Conservation (phyloP, 129 eudicot genomes). For the Chrysanthemum lavandulifolium region DNA sequence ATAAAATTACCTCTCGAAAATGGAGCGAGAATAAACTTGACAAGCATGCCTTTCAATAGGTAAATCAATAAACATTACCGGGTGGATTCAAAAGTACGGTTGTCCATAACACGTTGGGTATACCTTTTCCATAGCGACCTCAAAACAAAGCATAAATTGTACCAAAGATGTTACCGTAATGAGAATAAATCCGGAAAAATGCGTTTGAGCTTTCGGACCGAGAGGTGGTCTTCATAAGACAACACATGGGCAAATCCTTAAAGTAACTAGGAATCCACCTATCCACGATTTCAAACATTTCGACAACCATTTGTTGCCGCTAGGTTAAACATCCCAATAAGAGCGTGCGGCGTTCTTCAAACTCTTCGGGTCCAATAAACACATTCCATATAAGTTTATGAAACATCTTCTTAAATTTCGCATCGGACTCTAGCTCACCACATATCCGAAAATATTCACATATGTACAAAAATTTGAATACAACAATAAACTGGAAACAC, state of each 20-base stretch:
- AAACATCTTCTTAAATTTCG: background rate
- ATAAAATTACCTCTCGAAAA: no score
- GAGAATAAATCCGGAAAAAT: background rate
- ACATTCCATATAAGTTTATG: constrained; percentile 9
- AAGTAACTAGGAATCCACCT: constrained; percentile 9
- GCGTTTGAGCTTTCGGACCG: background rate
- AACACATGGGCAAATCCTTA: background rate
- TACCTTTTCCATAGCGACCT: background rate
- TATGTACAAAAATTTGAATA: background rate
- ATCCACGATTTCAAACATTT: background rate
- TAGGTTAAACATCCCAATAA: background rate
- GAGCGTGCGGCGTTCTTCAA: background rate
- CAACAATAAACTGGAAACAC: background rate
- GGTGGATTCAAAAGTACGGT: no score
- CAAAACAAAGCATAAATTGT: background rate
- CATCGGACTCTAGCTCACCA: background rate
- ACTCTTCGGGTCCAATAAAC: no score
- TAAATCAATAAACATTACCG: background rate
- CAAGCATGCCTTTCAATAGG: background rate
- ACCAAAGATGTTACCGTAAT: background rate
- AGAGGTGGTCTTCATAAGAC: constrained; percentile 14
- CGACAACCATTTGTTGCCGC: background rate
- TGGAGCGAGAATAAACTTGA: background rate
- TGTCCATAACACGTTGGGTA: background rate
- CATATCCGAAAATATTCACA: background rate